Base-by-base conservation (phyloP, 306 rosid genomes). In the Ormosia emarginata region DNA sequence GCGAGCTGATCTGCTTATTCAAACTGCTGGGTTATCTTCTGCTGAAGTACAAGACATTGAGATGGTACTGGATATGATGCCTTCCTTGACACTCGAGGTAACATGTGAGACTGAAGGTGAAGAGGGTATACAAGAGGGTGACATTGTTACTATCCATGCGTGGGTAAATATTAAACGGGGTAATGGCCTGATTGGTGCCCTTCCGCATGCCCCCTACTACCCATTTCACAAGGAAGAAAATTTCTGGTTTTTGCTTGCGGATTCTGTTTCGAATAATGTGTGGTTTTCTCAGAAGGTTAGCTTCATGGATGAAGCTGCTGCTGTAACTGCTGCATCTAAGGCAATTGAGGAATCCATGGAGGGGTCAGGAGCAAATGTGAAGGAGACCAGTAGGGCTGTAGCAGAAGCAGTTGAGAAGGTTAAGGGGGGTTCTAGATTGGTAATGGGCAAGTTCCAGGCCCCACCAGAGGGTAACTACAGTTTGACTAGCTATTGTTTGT, bases 271-370 rank as follows among this genome's bases (percentile, higher is more conserved):
- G 34, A 95, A 95, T 55, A 88, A 88, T 72, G 94, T 95, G 13
- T 95, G 98, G 99, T 89, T 91, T 79, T 95, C 85, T 85, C 99
- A 93, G 86, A 95, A 93, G 97, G 92, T 93, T 64, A 95, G 91
- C 87, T 93, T 92, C 87, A 92, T 92, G 94, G 99, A 95, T 69
- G 97, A 93, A 85, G 87, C 94, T 69, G 91, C 96, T 55, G 97
- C 99, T 36, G 71, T 93, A 71, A 87, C 97, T 52, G 91, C 88
- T 3, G 96, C 96, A 79, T 95, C 96, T n/a, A 95, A 95, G 92
- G 89, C 94, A 18, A 87, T 93, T 50, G 99, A 91, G 80, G 98
- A 95, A 39, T 86, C 97, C 74, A 93, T 72, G 97, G 99, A 92
- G 89, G 99, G 98, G 49, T 87, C 92, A 0, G 98, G 94, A 75